Evolutionary conservation across 176 grass and related monocot genomes (phyloP).

Genomic region (Themeda triandra): DNA sequence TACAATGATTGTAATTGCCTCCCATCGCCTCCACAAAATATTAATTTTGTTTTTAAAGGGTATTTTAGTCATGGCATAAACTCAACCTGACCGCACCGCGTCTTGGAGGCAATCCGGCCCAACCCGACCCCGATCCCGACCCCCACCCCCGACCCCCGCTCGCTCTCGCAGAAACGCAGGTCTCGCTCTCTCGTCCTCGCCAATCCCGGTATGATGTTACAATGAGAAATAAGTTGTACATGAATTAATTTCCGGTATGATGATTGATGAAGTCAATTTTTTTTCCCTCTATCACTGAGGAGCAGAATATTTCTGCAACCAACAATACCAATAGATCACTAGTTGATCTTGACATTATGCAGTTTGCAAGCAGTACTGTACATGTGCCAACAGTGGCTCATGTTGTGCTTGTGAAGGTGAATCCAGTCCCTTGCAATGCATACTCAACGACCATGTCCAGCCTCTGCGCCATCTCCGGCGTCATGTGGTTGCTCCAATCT

Average conservation of each 20-base stretch:
- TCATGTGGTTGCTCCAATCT: background rate
- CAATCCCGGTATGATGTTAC: no score
- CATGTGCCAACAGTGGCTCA: background rate
- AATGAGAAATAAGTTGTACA: background rate
- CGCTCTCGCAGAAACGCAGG: no score
- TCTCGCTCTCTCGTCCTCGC: no score
- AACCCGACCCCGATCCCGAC: no score
- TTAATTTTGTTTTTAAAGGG: no score
- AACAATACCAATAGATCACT: no score
- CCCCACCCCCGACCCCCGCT: no score
- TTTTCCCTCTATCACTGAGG: background rate
- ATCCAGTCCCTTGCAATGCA: background rate
- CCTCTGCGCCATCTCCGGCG: background rate
- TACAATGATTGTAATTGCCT: no score
- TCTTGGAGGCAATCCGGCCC: no score
- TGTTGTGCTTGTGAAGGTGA: background rate
- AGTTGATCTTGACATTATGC: background rate
- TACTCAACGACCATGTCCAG: background rate
- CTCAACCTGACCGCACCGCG: no score
- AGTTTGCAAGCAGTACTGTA: background rate
- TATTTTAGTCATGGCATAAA: no score
- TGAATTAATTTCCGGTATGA: background rate
- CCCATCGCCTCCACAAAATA: no score
- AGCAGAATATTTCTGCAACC: background rate
- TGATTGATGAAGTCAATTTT: background rate